phyloP scores from a whole-genome alignment of 1,139 yeast genomes.

The Sugiyamaella japonica region DNA sequence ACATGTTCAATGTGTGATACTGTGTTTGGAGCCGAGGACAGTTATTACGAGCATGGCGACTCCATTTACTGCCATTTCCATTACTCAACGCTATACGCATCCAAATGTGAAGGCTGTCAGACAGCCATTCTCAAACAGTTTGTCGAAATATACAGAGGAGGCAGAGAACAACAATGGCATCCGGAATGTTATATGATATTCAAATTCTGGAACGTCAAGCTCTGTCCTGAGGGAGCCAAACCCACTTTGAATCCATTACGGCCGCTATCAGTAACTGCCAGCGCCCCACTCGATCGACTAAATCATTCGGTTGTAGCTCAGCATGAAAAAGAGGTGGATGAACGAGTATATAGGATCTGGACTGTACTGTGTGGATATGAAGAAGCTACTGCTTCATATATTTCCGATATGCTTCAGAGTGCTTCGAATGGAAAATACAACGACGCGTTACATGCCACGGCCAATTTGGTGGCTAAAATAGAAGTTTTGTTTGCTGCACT shows the following conservation, averaged over 20 bases:
- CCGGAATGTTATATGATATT: slow-evolving; percentile 98
- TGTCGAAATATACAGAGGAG: slow-evolving; percentile 89
- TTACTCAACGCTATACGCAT: slow-evolving; percentile 80
- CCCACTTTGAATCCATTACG: slow-evolving; percentile 28
- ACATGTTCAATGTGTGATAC: slow-evolving; percentile 85
- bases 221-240: slow-evolving; percentile 37
- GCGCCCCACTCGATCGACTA: slow-evolving; percentile 37
- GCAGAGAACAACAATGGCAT: slow-evolving; percentile 97
- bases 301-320: slow-evolving; percentile 54
- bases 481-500: slow-evolving; percentile 77
- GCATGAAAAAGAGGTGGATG: slow-evolving; percentile 63
- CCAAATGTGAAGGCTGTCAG: slow-evolving; percentile 90
- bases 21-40: slow-evolving; percentile 89
- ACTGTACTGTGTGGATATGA: slow-evolving; percentile 83
- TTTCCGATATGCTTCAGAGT: slow-evolving; percentile 86
- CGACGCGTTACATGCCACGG: slow-evolving; percentile 72
- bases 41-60: slow-evolving; percentile 85
- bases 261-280: slow-evolving; percentile 27
- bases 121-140: slow-evolving; percentile 91
- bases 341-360: slow-evolving; percentile 81
- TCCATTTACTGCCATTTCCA: slow-evolving; percentile 89
- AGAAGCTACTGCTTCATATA: slow-evolving; percentile 88
- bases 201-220: slow-evolving; percentile 90
- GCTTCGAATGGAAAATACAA: slow-evolving; percentile 76
- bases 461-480: slow-evolving; percentile 68